Base-by-base conservation (phyloP, 306 rosid species). In the Lathyrus aphaca region DNA sequence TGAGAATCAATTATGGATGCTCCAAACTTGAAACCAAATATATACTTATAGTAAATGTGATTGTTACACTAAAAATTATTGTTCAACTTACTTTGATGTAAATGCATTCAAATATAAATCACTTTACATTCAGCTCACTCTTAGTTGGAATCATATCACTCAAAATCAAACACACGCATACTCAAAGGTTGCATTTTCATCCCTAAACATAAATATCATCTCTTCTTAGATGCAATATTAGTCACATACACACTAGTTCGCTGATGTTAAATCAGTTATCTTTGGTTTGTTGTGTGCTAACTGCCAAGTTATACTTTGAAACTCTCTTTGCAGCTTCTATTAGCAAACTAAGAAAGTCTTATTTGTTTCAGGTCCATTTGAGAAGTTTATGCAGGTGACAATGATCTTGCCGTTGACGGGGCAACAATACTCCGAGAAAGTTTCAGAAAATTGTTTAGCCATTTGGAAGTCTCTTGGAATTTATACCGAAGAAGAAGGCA, bases 361-460 rank as follows among this genome's bases (percentile, higher is more conserved):
- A 1, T 39, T 0, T 39, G 19, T 68, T 30, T 15, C 58, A 82
- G 83, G 83, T 66, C 75, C 75, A 39, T 82, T 78, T 66, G 81
- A 82, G 73, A 82, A 82, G 71, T 74, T 78, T 57, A 77, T 71
- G 45, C 40, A 82, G 95, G 97, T 32, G 14, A 88, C 91, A 0
- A 78, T 79, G 79, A 85, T 90, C 61, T 66, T 84, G 79, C 95
- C 97, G 0, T 64, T 94, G 56, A 84, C 97, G 2, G 98, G 96
- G 11, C 74, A 74, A 11, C 91, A 88, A 66, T 94, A 87, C 75
- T 78, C 97, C 0, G 89, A 77, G 83, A 94, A 90, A 69, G 95
- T 90, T 5, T 16, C 96, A 0, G 96, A 90, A 68, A 94, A 90
- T 19, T 88, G 95, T 43, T 86, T 59, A 11, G 85, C 86, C 1